These are phyloP conservation scores for Serpula lacrymans DNA, from an alignment of 768 basidiomycete genomes.

Conservation along the genomic window DNA sequence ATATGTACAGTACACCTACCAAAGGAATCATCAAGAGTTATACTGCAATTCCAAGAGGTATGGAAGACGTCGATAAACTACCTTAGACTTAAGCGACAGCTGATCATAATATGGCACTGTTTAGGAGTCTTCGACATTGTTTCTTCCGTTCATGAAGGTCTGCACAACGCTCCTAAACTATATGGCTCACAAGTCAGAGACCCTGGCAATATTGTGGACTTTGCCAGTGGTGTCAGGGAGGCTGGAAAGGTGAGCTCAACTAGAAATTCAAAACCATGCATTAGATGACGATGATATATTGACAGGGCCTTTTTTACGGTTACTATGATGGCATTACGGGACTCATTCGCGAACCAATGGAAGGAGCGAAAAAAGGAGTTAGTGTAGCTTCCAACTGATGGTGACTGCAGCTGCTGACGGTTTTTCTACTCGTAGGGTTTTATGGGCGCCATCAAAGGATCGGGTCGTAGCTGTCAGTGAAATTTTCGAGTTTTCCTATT, in stretches of 20 bases:
- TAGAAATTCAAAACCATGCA: not conserved
- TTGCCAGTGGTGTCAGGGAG: conserved; percentile 42
- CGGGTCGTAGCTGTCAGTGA: conserved; percentile 32
- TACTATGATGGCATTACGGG: conserved; percentile 39
- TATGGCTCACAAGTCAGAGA: conserved; percentile 41
- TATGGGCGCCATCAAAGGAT: conserved; percentile 33
- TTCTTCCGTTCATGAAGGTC: conserved; percentile 40
- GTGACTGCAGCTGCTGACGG: too few relatives aligned
- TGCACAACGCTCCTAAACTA: conserved; percentile 38
- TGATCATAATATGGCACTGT: not conserved
- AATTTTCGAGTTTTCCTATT: not conserved
- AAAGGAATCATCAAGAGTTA: conserved; percentile 46
- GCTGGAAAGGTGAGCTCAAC: conserved; percentile 39
- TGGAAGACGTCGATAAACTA: conserved; percentile 5
- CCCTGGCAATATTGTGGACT: conserved; percentile 39
- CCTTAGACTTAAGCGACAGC: not conserved
- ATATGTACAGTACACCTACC: conserved; percentile 29
- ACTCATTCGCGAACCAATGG: conserved; percentile 33
- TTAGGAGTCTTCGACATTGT: conserved; percentile 43
- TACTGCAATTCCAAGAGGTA: conserved; percentile 46
- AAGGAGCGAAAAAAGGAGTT: conserved; percentile 37
- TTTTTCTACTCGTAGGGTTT: conserved; percentile 25
- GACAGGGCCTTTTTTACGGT: conserved; percentile 16
- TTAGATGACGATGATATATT: not conserved
- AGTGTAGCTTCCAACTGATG: conserved; percentile 6